A percentile compares a stretch with the other conserved stretches of the same genome.
These are phyloP conservation scores for Xylaria sp. DNA, from an alignment of 2,329 filamentous ascomycete species.

Conservation along the genomic window DNA sequence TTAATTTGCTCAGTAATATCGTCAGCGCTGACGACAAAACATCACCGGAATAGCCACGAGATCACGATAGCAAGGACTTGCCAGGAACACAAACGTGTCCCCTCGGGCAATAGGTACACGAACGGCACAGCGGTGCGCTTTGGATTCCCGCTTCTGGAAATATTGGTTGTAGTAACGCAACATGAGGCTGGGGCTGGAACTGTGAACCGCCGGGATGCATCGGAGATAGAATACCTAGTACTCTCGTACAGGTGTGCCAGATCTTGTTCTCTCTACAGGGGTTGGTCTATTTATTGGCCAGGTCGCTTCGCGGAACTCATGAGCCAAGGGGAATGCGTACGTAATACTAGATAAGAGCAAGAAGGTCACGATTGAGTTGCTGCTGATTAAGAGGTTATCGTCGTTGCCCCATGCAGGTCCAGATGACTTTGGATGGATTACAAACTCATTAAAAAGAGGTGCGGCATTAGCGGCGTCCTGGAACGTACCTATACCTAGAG, in stretches of 20 bases:
- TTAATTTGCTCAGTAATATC: constrained; percentile 5
- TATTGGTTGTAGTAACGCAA: constrained; percentile 12
- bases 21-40: constrained; percentile 27
- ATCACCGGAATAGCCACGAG: not conserved
- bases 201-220: not conserved
- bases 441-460: constrained; percentile 27
- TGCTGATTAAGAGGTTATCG: not conserved
- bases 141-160: constrained; percentile 29
- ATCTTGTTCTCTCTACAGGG: not conserved
- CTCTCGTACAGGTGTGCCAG: not conserved
- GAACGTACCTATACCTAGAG: not conserved
- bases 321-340: not conserved
- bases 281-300: not conserved
- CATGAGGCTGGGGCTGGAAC: constrained; percentile 22
- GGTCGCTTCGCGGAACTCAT: not conserved
- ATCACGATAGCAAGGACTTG: not conserved
- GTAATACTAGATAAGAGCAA: not conserved
- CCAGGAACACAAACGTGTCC: constrained; percentile 26
- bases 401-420: not conserved
- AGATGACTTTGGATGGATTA: constrained; percentile 17
- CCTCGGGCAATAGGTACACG: constrained; percentile 15
- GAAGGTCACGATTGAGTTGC: not conserved
- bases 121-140: constrained; percentile 10
- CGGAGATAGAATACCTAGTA: not conserved
- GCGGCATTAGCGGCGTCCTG: not conserved